Evolutionary conservation across 2,329 filamentous ascomycete species (phyloP).

Genomic region (Sodiomyces alkalinus): DNA sequence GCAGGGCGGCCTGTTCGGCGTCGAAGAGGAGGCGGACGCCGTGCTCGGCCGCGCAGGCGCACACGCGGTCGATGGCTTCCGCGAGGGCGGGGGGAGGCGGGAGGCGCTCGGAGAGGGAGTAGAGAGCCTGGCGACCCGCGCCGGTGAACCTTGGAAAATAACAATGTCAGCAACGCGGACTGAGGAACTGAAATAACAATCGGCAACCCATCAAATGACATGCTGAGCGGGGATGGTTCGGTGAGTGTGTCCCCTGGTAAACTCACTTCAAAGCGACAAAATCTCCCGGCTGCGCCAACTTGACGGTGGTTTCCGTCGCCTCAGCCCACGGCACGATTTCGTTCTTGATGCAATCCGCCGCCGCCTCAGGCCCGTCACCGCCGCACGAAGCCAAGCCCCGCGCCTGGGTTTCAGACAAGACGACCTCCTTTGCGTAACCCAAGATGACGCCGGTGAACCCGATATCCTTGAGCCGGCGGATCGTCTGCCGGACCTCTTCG

Average conservation of each 20-base stretch:
- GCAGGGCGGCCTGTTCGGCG: constrained; percentile 68
- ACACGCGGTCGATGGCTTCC: constrained; percentile 58
- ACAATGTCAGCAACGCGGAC: too few species aligned
- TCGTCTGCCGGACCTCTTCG: constrained; percentile 50
- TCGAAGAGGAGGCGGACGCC: constrained; percentile 68
- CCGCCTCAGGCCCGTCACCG: constrained; percentile 33
- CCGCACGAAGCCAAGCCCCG: constrained; percentile 25
- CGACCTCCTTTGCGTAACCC: constrained; percentile 70
- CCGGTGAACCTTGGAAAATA: constrained; percentile 50
- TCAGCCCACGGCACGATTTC: constrained; percentile 59
- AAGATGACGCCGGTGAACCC: constrained; percentile 77
- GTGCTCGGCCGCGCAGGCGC: constrained; percentile 51
- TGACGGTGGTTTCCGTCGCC: constrained; percentile 61
- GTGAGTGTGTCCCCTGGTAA: too few species aligned
- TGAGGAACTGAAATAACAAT: too few species aligned
- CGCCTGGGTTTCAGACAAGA: constrained; percentile 43
- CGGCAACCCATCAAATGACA: too few species aligned
- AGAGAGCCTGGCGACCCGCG: constrained; percentile 58
- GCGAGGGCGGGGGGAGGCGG: constrained; percentile 49
- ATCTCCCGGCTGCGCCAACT: constrained; percentile 48
- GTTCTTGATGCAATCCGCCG: constrained; percentile 29
- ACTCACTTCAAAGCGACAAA: constrained; percentile 49
- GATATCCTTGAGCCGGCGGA: constrained; percentile 50
- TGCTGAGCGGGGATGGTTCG: too few species aligned
- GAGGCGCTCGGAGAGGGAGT: constrained; percentile 45